Percentiles rank a stretch among this genome's conserved stretches.
phyloP scores from a whole-genome alignment of 2,329 filamentous ascomycete species.

The Madurella mycetomatis region DNA sequence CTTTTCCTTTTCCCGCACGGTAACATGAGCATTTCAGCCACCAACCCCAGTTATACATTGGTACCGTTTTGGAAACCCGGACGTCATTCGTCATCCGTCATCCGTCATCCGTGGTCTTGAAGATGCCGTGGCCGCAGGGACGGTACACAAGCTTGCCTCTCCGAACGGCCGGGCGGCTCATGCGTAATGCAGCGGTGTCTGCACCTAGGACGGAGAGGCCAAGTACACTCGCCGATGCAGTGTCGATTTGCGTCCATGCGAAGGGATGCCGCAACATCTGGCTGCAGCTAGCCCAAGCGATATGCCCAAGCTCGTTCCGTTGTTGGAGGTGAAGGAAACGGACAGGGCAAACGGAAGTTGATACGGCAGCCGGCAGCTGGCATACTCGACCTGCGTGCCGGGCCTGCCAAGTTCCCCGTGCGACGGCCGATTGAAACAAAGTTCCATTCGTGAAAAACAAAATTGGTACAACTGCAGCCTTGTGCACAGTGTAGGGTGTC shows the following conservation, averaged over 20 bases:
- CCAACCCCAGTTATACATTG: not conserved
- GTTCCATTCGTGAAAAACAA: not conserved
- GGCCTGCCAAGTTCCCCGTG: not conserved
- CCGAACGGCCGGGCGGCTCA: not conserved
- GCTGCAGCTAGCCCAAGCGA: not conserved
- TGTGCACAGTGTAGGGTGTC: too few relatives aligned
- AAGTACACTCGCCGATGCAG: not conserved
- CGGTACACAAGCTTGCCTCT: not conserved
- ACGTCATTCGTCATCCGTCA: not conserved
- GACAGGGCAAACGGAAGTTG: not conserved
- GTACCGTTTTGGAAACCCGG: not conserved
- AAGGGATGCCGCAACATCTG: not conserved
- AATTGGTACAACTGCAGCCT: not conserved
- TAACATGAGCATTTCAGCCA: not conserved
- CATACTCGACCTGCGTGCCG: not conserved
- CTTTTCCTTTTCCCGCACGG: not conserved
- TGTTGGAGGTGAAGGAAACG: not conserved
- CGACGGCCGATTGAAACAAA: too few relatives aligned
- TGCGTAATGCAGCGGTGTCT: too few relatives aligned
- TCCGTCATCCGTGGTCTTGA: not conserved
- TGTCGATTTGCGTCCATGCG: not conserved
- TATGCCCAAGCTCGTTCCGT: not conserved
- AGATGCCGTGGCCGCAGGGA: not conserved
- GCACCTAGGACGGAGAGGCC: too few relatives aligned
- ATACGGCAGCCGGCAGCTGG: not conserved